A percentile compares a stretch with the other conserved stretches of the same genome.
These are phyloP conservation scores for Flaveria linearis DNA, from an alignment of 129 eudicot genomes.

Conservation along the genomic window DNA sequence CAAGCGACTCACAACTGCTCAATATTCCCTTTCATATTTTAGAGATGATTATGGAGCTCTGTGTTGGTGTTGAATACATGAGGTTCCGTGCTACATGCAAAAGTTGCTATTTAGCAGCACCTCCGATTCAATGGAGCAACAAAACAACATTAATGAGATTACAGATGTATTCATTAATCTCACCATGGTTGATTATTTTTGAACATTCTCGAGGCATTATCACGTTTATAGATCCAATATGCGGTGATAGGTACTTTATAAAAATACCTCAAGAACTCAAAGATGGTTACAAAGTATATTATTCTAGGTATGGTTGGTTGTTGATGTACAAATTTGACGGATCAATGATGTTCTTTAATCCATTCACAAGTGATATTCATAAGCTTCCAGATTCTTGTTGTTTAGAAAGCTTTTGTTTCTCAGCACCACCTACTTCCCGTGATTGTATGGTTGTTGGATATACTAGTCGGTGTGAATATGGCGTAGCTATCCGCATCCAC, in stretches of 20 bases:
- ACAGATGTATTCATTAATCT: neutral
- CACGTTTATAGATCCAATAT: neutral
- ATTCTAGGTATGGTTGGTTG: neutral
- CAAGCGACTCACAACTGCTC: neutral
- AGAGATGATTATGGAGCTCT: neutral
- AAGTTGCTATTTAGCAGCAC: neutral
- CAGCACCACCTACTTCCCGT: neutral
- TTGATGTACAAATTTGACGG: neutral
- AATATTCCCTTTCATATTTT: neutral
- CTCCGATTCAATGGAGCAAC: neutral
- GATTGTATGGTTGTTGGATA: neutral
- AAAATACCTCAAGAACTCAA: neutral
- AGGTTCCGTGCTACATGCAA: neutral
- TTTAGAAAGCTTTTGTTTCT: neutral
- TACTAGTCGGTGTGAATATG: neutral
- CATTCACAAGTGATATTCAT: neutral
- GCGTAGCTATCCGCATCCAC: neutral
- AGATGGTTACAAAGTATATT: neutral
- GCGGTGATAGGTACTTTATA: neutral
- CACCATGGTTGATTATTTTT: neutral
- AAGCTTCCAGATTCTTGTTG: neutral
- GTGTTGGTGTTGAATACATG: neutral
- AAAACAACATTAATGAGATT: neutral
- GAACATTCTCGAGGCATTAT: neutral
- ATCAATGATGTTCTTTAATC: neutral